Conservation (phyloP, 179 eudicot species). For the Beta macrorhiza region DNA sequence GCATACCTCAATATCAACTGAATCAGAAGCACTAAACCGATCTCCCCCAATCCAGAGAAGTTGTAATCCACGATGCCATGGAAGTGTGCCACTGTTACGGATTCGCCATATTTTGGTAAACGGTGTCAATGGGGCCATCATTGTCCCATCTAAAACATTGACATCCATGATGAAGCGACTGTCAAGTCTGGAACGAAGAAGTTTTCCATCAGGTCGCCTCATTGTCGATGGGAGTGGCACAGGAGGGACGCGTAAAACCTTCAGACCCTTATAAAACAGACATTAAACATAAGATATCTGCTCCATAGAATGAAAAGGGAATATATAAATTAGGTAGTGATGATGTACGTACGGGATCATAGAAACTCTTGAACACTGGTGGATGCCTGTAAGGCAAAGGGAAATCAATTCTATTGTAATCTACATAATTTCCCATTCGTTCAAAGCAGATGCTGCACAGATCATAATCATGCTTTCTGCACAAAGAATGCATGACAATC, state of each 20-base stretch:
- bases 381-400: conserved; percentile 38
- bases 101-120: conserved; percentile 94
- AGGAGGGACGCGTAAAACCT: neutral
- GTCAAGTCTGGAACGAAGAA: conserved; percentile 46
- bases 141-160: conserved; percentile 70
- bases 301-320: neutral
- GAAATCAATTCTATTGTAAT: conserved; percentile 63
- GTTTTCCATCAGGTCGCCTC: neutral
- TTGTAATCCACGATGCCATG: conserved; percentile 63
- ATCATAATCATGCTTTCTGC: conserved; percentile 75
- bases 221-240: neutral
- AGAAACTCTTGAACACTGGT: conserved; percentile 27
- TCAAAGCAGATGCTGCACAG: conserved; percentile 70
- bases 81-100: conserved; percentile 63
- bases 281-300: neutral
- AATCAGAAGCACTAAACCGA: conserved; percentile 39
- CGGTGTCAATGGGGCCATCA: conserved; percentile 73
- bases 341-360: conserved; percentile 39
- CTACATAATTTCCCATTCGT: conserved; percentile 49
- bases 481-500: conserved; percentile 16
- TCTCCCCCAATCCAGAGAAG: conserved; percentile 87
- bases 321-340: neutral
- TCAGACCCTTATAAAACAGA: neutral
- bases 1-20: conserved; percentile 55
- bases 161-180: conserved; percentile 72